A percentile compares a stretch with the other conserved stretches of the same genome.
Conservation (phyloP, 495 filamentous ascomycete species). For the Clavariopsis aquatica region DNA sequence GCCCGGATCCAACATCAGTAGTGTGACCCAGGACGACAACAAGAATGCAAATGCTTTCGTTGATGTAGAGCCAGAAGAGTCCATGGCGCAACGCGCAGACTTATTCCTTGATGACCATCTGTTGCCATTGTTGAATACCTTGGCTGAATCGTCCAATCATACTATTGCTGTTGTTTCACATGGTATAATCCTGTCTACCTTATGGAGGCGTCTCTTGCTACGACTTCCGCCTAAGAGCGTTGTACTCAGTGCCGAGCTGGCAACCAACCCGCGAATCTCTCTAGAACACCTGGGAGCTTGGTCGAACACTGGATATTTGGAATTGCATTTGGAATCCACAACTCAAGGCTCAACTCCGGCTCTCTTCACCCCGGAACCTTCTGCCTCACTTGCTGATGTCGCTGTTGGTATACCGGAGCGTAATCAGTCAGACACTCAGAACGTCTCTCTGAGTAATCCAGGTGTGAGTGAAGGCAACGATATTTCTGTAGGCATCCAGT, state of each 20-base stretch:
- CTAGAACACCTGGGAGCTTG: conserved; percentile 56
- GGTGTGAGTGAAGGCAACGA: neutral
- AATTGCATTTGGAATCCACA: conserved; percentile 48
- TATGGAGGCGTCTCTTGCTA: conserved; percentile 64
- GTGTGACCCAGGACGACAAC: conserved; percentile 33
- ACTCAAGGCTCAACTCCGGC: neutral
- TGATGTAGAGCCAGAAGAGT: conserved; percentile 59
- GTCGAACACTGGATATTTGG: conserved; percentile 67
- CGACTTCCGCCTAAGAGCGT: conserved; percentile 53
- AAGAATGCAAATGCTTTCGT: conserved; percentile 48
- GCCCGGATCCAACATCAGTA: conserved; percentile 18
- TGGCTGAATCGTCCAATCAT: conserved; percentile 34
- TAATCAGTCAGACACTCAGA: neutral
- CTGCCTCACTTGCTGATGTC: neutral
- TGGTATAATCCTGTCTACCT: conserved; percentile 70
- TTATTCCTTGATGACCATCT: conserved; percentile 65
- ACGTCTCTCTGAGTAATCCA: neutral
- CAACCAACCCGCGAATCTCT: conserved; percentile 28
- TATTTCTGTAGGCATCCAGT: neutral
- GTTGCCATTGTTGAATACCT: conserved; percentile 54
- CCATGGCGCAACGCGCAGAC: conserved; percentile 64
- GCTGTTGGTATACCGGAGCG: neutral
- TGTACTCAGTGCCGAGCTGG: conserved; percentile 38
- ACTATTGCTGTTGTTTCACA: conserved; percentile 72
- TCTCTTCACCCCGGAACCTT: neutral